Percentiles rank a stretch among this genome's conserved stretches.
phyloP scores from a whole-genome alignment of 1,139 yeast genomes.

The Debaryomycetaceae sp. region DNA sequence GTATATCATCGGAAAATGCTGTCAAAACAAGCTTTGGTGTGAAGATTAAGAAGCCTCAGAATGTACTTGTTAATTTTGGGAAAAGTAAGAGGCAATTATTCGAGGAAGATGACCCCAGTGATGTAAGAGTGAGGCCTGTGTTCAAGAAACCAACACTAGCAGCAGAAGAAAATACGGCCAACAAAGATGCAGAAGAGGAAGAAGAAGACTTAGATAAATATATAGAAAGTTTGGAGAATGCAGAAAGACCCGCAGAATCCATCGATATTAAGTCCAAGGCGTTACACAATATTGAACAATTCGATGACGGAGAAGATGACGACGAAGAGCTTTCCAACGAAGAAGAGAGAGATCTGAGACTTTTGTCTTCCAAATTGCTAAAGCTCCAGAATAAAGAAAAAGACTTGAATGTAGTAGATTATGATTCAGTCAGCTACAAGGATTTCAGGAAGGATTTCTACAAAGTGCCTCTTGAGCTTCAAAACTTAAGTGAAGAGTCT shows the following conservation, averaged over 20 bases:
- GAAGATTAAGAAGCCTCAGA: slow-evolving; percentile 6
- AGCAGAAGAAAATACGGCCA: background rate
- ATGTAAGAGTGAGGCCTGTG: background rate
- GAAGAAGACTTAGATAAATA: background rate
- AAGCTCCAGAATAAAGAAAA: slow-evolving; percentile 37
- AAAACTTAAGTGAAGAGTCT: slow-evolving; percentile 46
- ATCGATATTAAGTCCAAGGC: background rate
- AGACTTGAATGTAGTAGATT: slow-evolving; percentile 37
- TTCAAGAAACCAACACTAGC: background rate
- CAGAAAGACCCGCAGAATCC: background rate
- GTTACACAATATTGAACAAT: background rate
- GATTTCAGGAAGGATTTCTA: slow-evolving; percentile 66
- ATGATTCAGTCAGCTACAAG: slow-evolving; percentile 44
- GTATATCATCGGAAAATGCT: background rate
- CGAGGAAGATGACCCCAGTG: background rate
- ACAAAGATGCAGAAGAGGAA: slow-evolving; percentile 2
- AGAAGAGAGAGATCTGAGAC: slow-evolving; percentile 21
- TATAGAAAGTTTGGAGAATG: background rate
- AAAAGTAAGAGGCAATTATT: slow-evolving; percentile 3
- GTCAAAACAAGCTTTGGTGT: background rate
- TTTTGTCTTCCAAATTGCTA: slow-evolving; percentile 24
- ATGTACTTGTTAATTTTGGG: slow-evolving; percentile 1
- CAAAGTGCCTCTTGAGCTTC: slow-evolving; percentile 57
- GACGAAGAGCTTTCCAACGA: slow-evolving; percentile 17
- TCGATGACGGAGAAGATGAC: slow-evolving; percentile 14